These are phyloP conservation scores for Bolboschoenus planiculmis DNA, from an alignment of 176 grass and related monocot species.

Conservation along the genomic window DNA sequence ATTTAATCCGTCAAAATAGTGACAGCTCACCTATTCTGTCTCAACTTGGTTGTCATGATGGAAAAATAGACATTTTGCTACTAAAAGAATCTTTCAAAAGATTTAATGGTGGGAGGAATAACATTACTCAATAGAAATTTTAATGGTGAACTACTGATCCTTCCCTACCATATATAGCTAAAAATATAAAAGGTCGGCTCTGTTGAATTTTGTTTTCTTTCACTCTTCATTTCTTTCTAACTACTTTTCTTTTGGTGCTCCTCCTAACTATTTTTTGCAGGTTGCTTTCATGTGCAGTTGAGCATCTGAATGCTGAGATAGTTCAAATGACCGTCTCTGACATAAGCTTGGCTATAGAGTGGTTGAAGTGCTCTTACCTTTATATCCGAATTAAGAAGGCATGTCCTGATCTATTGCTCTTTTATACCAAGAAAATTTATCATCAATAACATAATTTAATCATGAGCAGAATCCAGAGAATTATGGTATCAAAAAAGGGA, in stretches of 20 bases:
- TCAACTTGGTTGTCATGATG: not conserved
- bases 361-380: slow-evolving; percentile 89
- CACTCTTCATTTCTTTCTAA: not conserved
- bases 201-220: slow-evolving; percentile 17
- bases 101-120: not conserved
- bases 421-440: not conserved
- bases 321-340: slow-evolving; percentile 83
- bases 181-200: slow-evolving; percentile 12
- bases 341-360: slow-evolving; percentile 84
- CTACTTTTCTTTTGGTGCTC: not conserved
- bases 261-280: slow-evolving; percentile 28
- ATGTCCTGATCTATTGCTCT: slow-evolving; percentile 22
- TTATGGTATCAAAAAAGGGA: slow-evolving; percentile 66
- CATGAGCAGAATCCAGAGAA: slow-evolving; percentile 78
- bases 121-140: not conserved
- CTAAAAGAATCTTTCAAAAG: not conserved
- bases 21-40: not conserved
- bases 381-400: slow-evolving; percentile 90
- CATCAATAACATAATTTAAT: slow-evolving; percentile 24
- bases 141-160: slow-evolving; percentile 20
- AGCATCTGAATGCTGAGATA: slow-evolving; percentile 93
- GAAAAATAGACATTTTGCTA: not conserved
- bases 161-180: slow-evolving; percentile 19
- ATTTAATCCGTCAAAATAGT: not conserved
- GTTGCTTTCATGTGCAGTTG: slow-evolving; percentile 80